Evolutionary conservation across 2,329 filamentous ascomycete genomes (phyloP), one percentile per base, ranked within the genome.

Genomic region (Epichloe coenophiala): DNA sequence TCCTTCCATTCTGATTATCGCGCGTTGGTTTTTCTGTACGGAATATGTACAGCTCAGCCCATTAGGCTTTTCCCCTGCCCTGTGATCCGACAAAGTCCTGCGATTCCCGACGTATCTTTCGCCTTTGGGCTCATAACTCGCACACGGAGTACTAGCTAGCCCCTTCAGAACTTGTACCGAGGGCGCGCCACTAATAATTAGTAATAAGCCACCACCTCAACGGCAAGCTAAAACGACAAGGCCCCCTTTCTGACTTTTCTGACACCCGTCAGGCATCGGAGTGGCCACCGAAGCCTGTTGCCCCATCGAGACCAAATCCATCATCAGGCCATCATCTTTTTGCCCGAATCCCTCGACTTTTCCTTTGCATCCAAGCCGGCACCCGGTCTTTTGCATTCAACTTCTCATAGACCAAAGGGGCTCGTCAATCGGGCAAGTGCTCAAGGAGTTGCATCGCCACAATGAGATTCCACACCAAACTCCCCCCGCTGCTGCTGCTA

Each of bases 391-490:
- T 27, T 3, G 42, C 19, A 44, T n/a, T n/a, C 11, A 40, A 40
- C n/a, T 19, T 12, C 27, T 31, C 27, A 41, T 5, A 19, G 39
- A 41, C 19, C n/a, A 41, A 41, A 12, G 39, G n/a, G 19, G 27
- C 39, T 41, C 17, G 8, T 11, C 8, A 21, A 21, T 41, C 5
- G 12, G 17, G 8, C 39, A 13, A 19, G 21, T 11, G n/a, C 39
- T 38, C 11, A 39, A 31, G n/a, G 37, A 33, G 38, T 31, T 23
- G 31, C 39, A 21, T 40, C 51, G 49, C 50, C 66, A 72, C 58
- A 57, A 86, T 86, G 82, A 80, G 74, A 67, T 67, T 84, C 59
- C 73, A 72, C 66, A 71, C 71, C 55, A 68, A 67, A 50, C 70
- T 71, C 53, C 75, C 74, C 51, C 71, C 78, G 33, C 64, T 85